A percentile compares a stretch with the other conserved stretches of the same genome.
Conservation (phyloP, 108 stramenopile genomes). For the Aurantiochytrium sp. region DNA sequence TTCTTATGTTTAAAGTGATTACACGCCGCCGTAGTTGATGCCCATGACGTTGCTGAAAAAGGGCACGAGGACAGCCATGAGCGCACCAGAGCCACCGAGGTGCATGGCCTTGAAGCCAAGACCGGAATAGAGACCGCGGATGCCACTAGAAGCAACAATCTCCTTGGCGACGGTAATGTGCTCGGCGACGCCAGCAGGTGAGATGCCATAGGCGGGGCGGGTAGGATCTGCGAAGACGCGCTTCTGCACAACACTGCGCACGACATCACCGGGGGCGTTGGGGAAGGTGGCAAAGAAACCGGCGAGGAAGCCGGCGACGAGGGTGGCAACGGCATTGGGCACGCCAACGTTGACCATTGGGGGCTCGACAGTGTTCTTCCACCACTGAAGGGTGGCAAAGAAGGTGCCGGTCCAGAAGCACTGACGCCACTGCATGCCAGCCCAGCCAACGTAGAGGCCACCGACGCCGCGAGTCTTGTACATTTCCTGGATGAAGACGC, state of each 20-base stretch:
- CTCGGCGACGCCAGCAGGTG: not conserved
- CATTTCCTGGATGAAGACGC: not conserved
- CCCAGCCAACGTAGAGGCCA: not conserved
- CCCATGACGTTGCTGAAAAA: not conserved
- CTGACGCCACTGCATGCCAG: constrained; percentile 20
- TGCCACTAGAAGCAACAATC: not conserved
- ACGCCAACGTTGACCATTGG: not conserved
- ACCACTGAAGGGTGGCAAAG: constrained; percentile 2
- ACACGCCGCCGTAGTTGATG: constrained; percentile 4
- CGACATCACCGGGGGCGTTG: constrained; percentile 10
- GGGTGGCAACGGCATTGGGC: not conserved
- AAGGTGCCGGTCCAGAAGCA: constrained; percentile 15
- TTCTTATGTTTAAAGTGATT: not conserved
- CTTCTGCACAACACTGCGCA: constrained; percentile 19
- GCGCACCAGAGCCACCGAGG: constrained; percentile 27
- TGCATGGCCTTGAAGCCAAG: constrained; percentile 31
- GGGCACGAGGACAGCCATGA: constrained; percentile 30
- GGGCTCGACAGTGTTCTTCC: not conserved
- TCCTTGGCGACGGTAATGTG: not conserved
- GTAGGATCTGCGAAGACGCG: not conserved
- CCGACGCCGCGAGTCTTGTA: not conserved
- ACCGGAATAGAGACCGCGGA: constrained; percentile 15
- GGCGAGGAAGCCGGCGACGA: constrained; percentile 7
- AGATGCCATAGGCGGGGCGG: not conserved
- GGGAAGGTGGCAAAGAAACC: not conserved